These are phyloP conservation scores for Melampsora occidentalis DNA, from an alignment of 1,284 basidiomycete species.

Conservation along the genomic window DNA sequence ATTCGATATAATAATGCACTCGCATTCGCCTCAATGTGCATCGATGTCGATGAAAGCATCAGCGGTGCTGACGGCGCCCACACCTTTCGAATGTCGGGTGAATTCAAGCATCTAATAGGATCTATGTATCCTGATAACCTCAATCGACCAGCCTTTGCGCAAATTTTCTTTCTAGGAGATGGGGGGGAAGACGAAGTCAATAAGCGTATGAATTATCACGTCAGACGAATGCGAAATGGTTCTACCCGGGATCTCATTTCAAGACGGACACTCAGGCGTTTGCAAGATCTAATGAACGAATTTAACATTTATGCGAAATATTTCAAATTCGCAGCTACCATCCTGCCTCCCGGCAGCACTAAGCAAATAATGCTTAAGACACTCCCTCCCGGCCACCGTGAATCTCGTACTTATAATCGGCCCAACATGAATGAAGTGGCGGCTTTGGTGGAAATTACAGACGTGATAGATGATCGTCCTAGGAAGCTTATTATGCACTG, in stretches of 20 bases:
- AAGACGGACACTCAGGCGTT: not conserved
- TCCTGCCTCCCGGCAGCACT: no score
- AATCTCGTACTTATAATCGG: not conserved
- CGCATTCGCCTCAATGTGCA: no score
- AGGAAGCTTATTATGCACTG: not conserved
- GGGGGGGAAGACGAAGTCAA: not conserved
- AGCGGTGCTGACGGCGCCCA: no score
- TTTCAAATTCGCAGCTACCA: not conserved
- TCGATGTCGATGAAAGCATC: no score
- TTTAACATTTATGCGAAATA: not conserved
- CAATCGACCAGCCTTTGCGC: not conserved
- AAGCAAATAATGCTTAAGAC: no score
- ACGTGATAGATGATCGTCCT: not conserved
- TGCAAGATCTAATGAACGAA: no score
- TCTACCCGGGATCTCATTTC: not conserved
- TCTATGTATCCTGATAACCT: not conserved
- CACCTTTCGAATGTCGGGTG: no score
- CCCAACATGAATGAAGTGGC: not conserved
- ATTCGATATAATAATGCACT: no score
- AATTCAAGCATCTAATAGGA: not conserved
- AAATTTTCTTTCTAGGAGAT: not conserved
- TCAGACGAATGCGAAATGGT: not conserved
- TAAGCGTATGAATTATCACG: not conserved
- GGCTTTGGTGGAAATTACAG: not conserved
- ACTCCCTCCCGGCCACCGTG: not conserved